Conservation (phyloP, 306 rosid genomes). For the Prunus mongolica region DNA sequence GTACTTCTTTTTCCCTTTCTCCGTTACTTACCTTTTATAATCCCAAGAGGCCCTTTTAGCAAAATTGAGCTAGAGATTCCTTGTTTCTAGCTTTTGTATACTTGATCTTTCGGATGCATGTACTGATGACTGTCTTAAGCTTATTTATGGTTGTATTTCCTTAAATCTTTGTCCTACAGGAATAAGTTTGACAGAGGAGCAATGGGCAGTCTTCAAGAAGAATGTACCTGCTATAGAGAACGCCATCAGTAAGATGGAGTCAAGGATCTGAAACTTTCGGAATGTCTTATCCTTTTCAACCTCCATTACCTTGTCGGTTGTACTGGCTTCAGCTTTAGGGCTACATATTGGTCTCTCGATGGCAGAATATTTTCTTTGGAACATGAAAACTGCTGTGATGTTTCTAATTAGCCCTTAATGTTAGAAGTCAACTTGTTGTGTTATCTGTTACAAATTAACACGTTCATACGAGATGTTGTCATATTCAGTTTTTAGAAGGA, state of each 20-base stretch:
- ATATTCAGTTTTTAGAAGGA: not conserved
- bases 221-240: slow-evolving; percentile 74
- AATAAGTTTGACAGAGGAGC: slow-evolving; percentile 89
- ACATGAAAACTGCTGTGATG: not conserved
- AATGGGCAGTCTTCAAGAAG: slow-evolving; percentile 72
- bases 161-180: slow-evolving; percentile 42
- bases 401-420: not conserved
- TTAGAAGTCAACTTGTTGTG: not conserved
- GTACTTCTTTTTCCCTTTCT: not conserved
- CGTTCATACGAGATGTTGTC: too few relatives aligned
- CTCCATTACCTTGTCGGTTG: slow-evolving; percentile 5
- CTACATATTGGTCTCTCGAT: slow-evolving; percentile 18
- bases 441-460: too few relatives aligned
- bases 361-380: slow-evolving; percentile 24
- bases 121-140: not conserved
- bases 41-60: too few relatives aligned
- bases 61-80: not conserved
- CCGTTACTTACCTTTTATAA: not conserved
- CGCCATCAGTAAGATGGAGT: slow-evolving; percentile 68
- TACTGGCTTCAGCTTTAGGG: slow-evolving; percentile 5
- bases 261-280: slow-evolving; percentile 25
- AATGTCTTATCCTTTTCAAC: slow-evolving; percentile 6
- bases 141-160: not conserved
- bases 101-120: not conserved
- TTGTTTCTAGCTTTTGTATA: not conserved